Evolutionary conservation across 805 yeast genomes (phyloP), one percentile per base, ranked within the genome.

Genomic region (Candida schatavii): DNA sequence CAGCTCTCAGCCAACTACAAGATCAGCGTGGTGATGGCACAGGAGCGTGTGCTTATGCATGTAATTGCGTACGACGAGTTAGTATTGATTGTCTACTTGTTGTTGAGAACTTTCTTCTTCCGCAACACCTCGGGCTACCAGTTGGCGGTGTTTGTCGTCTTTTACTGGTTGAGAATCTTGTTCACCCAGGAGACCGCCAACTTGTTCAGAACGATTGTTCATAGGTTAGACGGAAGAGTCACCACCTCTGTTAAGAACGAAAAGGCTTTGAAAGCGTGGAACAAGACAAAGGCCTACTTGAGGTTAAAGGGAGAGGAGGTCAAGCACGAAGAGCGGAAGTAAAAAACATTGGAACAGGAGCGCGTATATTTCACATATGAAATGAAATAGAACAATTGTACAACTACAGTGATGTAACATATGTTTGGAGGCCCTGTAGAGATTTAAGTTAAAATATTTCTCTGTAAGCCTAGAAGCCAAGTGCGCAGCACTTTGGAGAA

Each of bases 111-210:
- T 0, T 37, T 82, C 18, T 57, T 82, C 32, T 65, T 84, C 55
- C 76, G 83, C 62, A 83, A 83, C 35, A 72, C 85, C 10, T 73
- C 88, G 2, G 93, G 93, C 2, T 83, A 70, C 58, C 85, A 84
- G 37, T 67, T 85, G 54, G 73, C 73, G 13, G 55, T 77, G 34
- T 83, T 81, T 57, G 49, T 72, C 40, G 58, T 74, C 44, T 79
- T 85, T 56, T 81, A 79, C 64, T 85, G 91, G 89, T 64, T 85
- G 49, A 75, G 88, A 62, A 59, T 85, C 40, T 75, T 84, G 47
- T 82, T 72, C 55, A 72, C 69, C 57, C 67, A 66, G 45, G 70
- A 70, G 45, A 73, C 80, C 3, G 65, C 72, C 40, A 64, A 58
- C 42, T 65, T 77, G 49, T 59, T 78, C 43, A 62, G 55, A 35